phyloP scores from a whole-genome alignment of 192 early-diverging fungal genomes.

The Gonapodya sp. region DNA sequence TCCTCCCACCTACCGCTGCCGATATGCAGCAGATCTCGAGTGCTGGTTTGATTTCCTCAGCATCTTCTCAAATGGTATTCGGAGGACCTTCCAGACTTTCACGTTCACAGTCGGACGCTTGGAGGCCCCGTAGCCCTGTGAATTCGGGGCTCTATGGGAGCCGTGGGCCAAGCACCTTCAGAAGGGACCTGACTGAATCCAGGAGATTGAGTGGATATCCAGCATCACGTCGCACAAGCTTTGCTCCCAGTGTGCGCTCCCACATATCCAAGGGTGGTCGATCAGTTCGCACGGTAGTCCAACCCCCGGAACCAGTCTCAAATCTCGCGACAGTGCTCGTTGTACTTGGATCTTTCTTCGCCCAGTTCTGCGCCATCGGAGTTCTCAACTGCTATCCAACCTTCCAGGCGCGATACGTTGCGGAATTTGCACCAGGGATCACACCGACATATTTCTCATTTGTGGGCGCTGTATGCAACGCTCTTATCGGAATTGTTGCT shows the following conservation, averaged over 20 bases:
- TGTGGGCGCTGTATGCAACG: neutral
- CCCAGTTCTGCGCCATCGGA: neutral
- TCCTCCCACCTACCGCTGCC: neutral
- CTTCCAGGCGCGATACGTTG: neutral
- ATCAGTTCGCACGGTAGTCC: neutral
- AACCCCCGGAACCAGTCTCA: neutral
- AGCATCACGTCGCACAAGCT: neutral
- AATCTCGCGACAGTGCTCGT: neutral
- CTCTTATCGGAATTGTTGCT: neutral
- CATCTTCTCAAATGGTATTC: too few species aligned
- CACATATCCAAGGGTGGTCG: neutral
- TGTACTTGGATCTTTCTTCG: neutral
- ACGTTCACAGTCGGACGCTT: too few species aligned
- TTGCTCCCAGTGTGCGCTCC: neutral
- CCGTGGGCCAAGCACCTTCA: too few species aligned
- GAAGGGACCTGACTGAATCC: too few species aligned
- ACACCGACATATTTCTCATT: neutral
- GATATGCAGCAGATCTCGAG: neutral
- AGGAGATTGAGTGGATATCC: too few species aligned
- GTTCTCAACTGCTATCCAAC: neutral
- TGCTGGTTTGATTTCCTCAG: too few species aligned
- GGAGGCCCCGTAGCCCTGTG: too few species aligned
- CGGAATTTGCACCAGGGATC: neutral
- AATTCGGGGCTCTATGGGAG: too few species aligned
- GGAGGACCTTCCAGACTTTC: too few species aligned